phyloP scores from a whole-genome alignment of 306 rosid species.

The Cucurbita ficifolia region DNA sequence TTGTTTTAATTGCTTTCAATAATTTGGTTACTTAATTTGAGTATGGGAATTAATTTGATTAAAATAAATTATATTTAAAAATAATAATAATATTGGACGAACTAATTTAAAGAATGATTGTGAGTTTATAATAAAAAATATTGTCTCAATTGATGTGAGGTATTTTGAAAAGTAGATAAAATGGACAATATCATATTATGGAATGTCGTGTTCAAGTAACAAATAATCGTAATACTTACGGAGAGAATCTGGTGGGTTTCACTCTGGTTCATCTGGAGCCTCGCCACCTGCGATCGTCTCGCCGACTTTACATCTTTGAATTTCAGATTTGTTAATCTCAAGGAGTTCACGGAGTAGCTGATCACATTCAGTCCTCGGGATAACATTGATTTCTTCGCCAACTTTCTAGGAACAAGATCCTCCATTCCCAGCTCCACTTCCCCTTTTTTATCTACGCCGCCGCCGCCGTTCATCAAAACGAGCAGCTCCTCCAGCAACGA shows the following conservation, averaged over 20 bases:
- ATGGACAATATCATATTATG: no score
- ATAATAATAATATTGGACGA: no score
- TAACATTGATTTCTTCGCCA: constrained; percentile 27
- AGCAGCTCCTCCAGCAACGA: constrained; percentile 32
- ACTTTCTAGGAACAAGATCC: constrained; percentile 24
- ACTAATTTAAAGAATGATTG: no score
- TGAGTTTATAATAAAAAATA: no score
- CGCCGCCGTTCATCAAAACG: constrained; percentile 2
- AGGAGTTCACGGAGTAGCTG: constrained; percentile 35
- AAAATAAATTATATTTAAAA: no score
- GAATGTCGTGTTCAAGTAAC: no score
- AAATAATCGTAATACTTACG: constrained; percentile 15
- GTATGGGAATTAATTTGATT: no score
- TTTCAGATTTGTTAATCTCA: constrained; percentile 30
- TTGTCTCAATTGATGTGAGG: no score
- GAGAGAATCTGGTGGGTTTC: constrained; percentile 28
- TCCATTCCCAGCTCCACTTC: constrained; percentile 24
- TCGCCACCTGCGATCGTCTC: constrained; percentile 34
- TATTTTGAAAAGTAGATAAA: no score
- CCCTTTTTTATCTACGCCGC: neutral
- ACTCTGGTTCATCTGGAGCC: constrained; percentile 22
- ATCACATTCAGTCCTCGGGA: constrained; percentile 39
- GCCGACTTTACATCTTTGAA: constrained; percentile 19
- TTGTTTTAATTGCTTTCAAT: no score
- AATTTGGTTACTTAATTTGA: no score